phyloP scores from a whole-genome alignment of 2,329 filamentous ascomycete species.

The Cladorrhinum sp. region DNA sequence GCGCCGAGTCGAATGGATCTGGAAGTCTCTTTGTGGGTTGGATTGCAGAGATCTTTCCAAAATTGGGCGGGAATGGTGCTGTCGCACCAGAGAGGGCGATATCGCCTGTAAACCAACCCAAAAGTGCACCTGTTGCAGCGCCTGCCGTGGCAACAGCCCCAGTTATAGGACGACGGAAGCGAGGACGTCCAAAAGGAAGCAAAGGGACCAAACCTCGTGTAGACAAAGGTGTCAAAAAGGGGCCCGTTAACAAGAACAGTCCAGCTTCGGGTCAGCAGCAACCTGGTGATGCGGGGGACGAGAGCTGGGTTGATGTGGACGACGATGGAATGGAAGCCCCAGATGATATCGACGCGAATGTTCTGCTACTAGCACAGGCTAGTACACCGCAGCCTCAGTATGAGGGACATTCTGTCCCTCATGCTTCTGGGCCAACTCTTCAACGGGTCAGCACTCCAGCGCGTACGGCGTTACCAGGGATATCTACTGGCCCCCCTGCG shows the following conservation, averaged over 20 bases:
- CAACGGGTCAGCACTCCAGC: constrained; percentile 3
- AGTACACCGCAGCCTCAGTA: constrained; percentile 13
- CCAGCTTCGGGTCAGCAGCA: background rate
- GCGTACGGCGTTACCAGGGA: constrained; percentile 18
- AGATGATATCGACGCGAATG: constrained; percentile 23
- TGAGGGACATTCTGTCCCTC: background rate
- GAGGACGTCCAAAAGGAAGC: constrained; percentile 57
- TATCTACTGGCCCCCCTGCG: background rate
- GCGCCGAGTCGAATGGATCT: constrained; percentile 53
- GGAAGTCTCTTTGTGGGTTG: constrained; percentile 59
- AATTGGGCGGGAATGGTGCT: constrained; percentile 29
- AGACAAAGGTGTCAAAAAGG: constrained; percentile 53
- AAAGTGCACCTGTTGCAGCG: constrained; percentile 17
- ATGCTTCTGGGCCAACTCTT: background rate
- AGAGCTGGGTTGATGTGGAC: constrained; percentile 47
- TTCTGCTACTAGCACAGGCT: constrained; percentile 25
- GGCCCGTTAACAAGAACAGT: constrained; percentile 29
- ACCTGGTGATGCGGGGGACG: constrained; percentile 29
- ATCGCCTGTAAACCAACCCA: constrained; percentile 22
- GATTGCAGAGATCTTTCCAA: constrained; percentile 62
- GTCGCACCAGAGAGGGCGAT: constrained; percentile 19
- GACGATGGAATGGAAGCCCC: constrained; percentile 32
- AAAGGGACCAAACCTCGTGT: constrained; percentile 46
- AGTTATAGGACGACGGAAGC: constrained; percentile 35
- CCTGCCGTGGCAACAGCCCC: background rate